phyloP scores from a whole-genome alignment of 2,329 filamentous ascomycete genomes.

The Nannizziopsis arthrosporioides region DNA sequence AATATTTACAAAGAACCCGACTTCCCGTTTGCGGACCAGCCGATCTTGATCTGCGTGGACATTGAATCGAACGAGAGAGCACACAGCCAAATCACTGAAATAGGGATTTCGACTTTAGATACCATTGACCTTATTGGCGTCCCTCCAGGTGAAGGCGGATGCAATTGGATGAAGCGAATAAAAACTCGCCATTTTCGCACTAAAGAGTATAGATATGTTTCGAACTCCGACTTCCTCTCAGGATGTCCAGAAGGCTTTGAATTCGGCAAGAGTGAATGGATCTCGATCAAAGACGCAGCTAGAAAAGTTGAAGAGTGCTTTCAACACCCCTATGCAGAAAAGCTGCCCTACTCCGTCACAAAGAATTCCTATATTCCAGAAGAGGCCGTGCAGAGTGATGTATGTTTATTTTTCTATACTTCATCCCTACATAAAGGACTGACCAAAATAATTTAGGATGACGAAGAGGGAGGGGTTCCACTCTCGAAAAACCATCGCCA shows the following conservation, averaged over 20 bases:
- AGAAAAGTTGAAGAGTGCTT: constrained; percentile 44
- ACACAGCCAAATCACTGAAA: constrained; percentile 61
- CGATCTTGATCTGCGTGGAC: constrained; percentile 68
- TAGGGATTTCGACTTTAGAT: constrained; percentile 74
- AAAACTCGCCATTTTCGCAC: constrained; percentile 65
- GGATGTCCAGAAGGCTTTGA: constrained; percentile 73
- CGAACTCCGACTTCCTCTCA: constrained; percentile 56
- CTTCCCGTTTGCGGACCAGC: constrained; percentile 41
- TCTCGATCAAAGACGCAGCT: constrained; percentile 37
- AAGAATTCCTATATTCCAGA: neutral
- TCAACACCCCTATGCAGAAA: constrained; percentile 42
- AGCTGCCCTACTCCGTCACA: constrained; percentile 12
- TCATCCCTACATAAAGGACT: neutral
- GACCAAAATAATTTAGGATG: constrained; percentile 5
- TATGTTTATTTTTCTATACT: neutral
- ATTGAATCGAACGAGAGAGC: constrained; percentile 66
- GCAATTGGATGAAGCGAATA: constrained; percentile 57
- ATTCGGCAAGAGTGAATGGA: constrained; percentile 49
- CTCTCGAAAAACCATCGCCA: neutral
- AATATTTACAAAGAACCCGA: constrained; percentile 38
- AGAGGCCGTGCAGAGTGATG: neutral
- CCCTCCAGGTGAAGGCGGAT: constrained; percentile 49
- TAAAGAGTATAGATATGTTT: constrained; percentile 52
- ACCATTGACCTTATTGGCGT: constrained; percentile 46
- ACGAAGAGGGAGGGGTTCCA: constrained; percentile 4